Conservation (phyloP, 495 filamentous ascomycete genomes). For the Physcia stellaris region DNA sequence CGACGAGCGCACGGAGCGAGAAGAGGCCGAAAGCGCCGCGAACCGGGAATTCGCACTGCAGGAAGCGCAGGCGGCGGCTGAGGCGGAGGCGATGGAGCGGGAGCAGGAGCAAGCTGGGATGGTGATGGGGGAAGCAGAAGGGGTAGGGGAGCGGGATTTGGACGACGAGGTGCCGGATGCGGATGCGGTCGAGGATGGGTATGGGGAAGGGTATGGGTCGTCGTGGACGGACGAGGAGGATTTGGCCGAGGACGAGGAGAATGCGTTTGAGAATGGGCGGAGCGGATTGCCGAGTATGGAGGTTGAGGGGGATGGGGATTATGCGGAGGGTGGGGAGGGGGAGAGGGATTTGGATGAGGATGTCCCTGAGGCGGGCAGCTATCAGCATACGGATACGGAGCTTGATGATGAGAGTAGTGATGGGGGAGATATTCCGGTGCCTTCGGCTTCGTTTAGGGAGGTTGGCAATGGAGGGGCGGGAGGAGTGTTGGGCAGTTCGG, state of each 20-base stretch:
- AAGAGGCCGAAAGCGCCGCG: slow-evolving; percentile 61
- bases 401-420: slow-evolving; percentile 25
- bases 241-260: slow-evolving; percentile 1
- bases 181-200: background rate
- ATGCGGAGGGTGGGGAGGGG: slow-evolving; percentile 1
- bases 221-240: slow-evolving; percentile 3
- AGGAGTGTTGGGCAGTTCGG: background rate
- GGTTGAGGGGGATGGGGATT: slow-evolving; percentile 1
- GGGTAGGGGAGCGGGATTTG: slow-evolving; percentile 32
- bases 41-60: slow-evolving; percentile 53
- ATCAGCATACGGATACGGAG: slow-evolving; percentile 31
- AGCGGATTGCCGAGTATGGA: background rate
- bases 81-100: slow-evolving; percentile 26
- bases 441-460: background rate
- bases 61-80: slow-evolving; percentile 44
- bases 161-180: slow-evolving; percentile 30
- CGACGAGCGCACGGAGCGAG: slow-evolving; percentile 66
- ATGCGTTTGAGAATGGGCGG: background rate
- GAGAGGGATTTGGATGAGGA: slow-evolving; percentile 32
- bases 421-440: too few relatives aligned
- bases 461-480: slow-evolving; percentile 2
- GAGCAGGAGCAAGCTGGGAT: too few relatives aligned
- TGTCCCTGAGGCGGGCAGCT: slow-evolving; percentile 30
- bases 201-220: background rate
- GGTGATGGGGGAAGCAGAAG: slow-evolving; percentile 19